Conservation (phyloP, 2,329 filamentous ascomycete species). For the Dryadomyces sulphureus region DNA sequence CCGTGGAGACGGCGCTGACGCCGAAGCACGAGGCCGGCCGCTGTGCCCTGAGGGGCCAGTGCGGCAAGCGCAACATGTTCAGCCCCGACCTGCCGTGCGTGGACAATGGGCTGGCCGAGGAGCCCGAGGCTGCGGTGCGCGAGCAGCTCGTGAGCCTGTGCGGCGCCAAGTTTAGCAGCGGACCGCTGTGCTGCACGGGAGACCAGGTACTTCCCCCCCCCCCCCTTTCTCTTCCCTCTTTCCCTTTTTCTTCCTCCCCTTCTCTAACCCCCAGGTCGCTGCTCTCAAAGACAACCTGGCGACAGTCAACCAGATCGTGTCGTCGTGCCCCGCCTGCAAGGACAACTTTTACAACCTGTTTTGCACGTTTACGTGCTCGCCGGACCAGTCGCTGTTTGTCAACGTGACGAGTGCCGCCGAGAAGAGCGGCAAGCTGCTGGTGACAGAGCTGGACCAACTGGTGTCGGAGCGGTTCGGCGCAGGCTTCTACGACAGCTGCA, state of each 20-base stretch:
- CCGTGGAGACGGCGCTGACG: constrained; percentile 22
- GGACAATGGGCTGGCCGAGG: constrained; percentile 70
- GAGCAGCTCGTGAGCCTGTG: constrained; percentile 73
- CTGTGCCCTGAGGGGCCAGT: constrained; percentile 82
- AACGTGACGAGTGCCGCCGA: constrained; percentile 68
- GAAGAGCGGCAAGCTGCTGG: constrained; percentile 46
- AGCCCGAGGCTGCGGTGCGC: constrained; percentile 57
- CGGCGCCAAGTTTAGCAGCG: constrained; percentile 71
- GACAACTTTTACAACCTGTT: constrained; percentile 98
- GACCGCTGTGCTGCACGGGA: constrained; percentile 69
- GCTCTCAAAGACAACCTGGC: constrained; percentile 72
- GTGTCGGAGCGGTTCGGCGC: constrained; percentile 71
- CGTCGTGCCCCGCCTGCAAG: constrained; percentile 91
- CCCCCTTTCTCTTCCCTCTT: not conserved
- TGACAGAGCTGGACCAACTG: constrained; percentile 81
- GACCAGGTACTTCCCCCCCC: too few species aligned
- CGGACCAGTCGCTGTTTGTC: constrained; percentile 87
- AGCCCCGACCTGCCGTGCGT: constrained; percentile 81
- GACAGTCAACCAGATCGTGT: constrained; percentile 76
- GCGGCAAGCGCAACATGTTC: constrained; percentile 82
- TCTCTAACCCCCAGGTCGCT: constrained; percentile 41
- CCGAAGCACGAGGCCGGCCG: constrained; percentile 71
- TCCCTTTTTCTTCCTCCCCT: not conserved
- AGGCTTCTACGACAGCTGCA: constrained; percentile 93
- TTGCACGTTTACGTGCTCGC: constrained; percentile 96